Percentiles rank a stretch among this genome's conserved stretches.
These are phyloP conservation scores for Starmerella scarabaei DNA, from an alignment of 805 yeast species.

Conservation along the genomic window DNA sequence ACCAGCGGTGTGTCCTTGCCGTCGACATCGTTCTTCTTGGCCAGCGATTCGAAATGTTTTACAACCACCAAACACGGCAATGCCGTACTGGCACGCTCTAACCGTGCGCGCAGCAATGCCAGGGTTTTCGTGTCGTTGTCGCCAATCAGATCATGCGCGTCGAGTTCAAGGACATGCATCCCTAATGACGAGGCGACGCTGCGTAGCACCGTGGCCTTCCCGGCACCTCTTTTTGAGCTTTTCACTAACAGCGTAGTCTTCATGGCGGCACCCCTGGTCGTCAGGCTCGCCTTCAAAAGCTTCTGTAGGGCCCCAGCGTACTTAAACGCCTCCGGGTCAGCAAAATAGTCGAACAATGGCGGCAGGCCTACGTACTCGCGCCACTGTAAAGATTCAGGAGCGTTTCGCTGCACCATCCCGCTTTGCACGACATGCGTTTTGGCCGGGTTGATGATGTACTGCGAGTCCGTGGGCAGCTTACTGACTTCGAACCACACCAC, in stretches of 20 bases:
- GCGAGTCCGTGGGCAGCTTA: slow-evolving; percentile 12
- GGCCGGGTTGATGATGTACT: slow-evolving; percentile 49
- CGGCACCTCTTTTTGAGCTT: slow-evolving; percentile 63
- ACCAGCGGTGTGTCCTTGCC: slow-evolving; percentile 31
- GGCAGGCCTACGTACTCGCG: slow-evolving; percentile 36
- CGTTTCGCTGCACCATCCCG: slow-evolving; percentile 37
- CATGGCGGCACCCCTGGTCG: slow-evolving; percentile 29
- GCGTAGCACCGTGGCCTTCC: slow-evolving; percentile 55
- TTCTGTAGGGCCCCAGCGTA: slow-evolving; percentile 42
- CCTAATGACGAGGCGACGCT: slow-evolving; percentile 49
- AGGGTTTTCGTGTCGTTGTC: slow-evolving; percentile 68
- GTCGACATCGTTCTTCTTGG: slow-evolving; percentile 51
- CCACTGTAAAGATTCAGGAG: slow-evolving; percentile 32
- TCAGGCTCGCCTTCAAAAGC: slow-evolving; percentile 38
- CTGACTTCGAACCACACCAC: slow-evolving; percentile 74
- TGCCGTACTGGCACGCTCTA: slow-evolving; percentile 45
- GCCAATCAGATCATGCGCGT: slow-evolving; percentile 52
- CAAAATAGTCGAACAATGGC: slow-evolving; percentile 19
- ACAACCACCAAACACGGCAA: slow-evolving; percentile 39
- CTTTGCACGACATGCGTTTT: slow-evolving; percentile 58
- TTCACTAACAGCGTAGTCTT: slow-evolving; percentile 52
- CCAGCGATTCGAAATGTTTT: slow-evolving; percentile 65
- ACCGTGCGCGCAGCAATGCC: slow-evolving; percentile 62
- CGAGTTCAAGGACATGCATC: slow-evolving; percentile 50
- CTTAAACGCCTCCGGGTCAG: slow-evolving; percentile 33